phyloP scores from a whole-genome alignment of 164 flowering plant species.

The Euptelea pleiosperma region DNA sequence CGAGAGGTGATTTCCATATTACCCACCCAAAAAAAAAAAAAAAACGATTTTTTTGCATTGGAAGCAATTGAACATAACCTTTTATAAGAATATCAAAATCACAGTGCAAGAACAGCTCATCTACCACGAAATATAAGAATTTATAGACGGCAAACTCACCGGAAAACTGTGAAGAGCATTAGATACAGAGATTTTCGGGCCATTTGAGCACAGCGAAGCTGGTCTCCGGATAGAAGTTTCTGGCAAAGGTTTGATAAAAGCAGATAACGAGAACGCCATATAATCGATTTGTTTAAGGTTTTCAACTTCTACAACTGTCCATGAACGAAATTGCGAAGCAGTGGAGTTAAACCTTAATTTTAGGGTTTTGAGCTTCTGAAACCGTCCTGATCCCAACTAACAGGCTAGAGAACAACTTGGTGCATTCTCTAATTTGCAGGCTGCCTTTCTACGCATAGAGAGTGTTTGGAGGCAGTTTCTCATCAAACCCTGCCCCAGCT shows the following conservation, averaged over 20 bases:
- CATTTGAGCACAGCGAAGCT: not conserved
- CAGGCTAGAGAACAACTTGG: no score
- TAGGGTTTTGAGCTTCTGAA: constrained; percentile 1
- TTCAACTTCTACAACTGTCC: not conserved
- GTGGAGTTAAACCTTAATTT: not conserved
- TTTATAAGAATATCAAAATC: not conserved
- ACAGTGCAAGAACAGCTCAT: not conserved
- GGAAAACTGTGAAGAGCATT: not conserved
- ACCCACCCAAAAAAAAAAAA: no score
- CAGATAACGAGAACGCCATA: not conserved
- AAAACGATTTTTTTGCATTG: no score
- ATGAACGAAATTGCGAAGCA: not conserved
- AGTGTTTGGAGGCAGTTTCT: no score
- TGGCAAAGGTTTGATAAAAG: constrained; percentile 1
- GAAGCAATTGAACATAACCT: not conserved
- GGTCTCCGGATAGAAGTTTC: not conserved
- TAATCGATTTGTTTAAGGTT: not conserved
- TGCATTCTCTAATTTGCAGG: no score
- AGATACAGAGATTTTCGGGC: not conserved
- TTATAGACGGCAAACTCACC: not conserved
- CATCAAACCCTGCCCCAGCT: no score
- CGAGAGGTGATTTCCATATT: no score
- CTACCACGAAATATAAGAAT: not conserved
- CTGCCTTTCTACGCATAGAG: no score
- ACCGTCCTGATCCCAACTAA: no score